Conservation (phyloP, 345 rosid genomes). For the Anacardium occidentale region DNA sequence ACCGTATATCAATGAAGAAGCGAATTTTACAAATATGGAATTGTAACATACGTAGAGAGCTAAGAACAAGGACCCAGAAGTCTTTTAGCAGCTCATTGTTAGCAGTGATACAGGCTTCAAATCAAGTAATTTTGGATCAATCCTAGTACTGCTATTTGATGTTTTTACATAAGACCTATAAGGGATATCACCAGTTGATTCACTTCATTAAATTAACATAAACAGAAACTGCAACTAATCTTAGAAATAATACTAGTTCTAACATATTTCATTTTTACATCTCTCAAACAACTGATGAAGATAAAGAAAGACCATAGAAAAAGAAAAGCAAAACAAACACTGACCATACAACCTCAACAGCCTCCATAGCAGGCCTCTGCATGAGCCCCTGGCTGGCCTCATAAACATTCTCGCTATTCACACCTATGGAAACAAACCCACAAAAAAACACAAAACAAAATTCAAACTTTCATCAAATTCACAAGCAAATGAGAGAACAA, state of each 20-base stretch:
- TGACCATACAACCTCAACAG: slow-evolving; percentile 71
- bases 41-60: no score
- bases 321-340: slow-evolving; percentile 10
- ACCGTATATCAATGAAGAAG: no score
- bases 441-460: slow-evolving; percentile 1
- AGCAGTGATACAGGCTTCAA: no score
- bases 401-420: slow-evolving; percentile 55
- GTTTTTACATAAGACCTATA: no score
- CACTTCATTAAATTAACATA: neutral
- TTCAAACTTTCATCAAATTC: neutral
- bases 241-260: neutral
- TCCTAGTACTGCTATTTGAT: no score
- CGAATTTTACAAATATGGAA: no score
- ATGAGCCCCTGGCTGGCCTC: slow-evolving; percentile 58
- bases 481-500: neutral
- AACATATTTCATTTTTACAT: neutral
- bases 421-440: slow-evolving; percentile 35
- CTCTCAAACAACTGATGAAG: neutral
- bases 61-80: no score
- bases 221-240: no score
- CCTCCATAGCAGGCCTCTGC: slow-evolving; percentile 85
- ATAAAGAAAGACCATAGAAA: neutral
- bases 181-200: neutral
- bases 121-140: no score
- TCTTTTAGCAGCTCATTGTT: no score